phyloP scores from a whole-genome alignment of 495 filamentous ascomycete genomes.

The Podospora pseudopauciseta region DNA sequence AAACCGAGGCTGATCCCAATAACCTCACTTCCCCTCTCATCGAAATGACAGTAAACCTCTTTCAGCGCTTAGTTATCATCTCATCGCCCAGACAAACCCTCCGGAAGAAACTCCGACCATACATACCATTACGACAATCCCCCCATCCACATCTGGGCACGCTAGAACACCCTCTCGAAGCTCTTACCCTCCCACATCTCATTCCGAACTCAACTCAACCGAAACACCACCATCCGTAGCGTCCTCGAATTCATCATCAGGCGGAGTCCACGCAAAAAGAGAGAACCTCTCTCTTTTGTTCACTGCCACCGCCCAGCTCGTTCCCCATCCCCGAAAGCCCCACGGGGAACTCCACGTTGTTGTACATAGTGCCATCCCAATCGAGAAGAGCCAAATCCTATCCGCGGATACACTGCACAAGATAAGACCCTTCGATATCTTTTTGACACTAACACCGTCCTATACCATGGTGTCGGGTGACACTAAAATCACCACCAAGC shows the following conservation, averaged over 20 bases:
- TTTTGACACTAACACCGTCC: background rate
- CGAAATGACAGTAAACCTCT: background rate
- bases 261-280: background rate
- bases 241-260: background rate
- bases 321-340: no score
- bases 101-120: background rate
- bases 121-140: background rate
- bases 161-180: background rate
- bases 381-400: no score
- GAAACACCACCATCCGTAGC: background rate
- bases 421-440: no score
- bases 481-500: background rate
- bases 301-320: background rate
- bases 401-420: no score
- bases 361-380: no score
- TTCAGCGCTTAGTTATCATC: background rate
- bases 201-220: background rate
- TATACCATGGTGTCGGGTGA: background rate
- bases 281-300: background rate
- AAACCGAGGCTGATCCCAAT: background rate
- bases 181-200: background rate
- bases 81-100: background rate
- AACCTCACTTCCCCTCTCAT: background rate
- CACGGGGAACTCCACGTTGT: background rate
- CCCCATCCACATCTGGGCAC: background rate